Evolutionary conservation across 495 filamentous ascomycete genomes (phyloP), one percentile per base, ranked within the genome.

Genomic region (Aspergillus affinis): DNA sequence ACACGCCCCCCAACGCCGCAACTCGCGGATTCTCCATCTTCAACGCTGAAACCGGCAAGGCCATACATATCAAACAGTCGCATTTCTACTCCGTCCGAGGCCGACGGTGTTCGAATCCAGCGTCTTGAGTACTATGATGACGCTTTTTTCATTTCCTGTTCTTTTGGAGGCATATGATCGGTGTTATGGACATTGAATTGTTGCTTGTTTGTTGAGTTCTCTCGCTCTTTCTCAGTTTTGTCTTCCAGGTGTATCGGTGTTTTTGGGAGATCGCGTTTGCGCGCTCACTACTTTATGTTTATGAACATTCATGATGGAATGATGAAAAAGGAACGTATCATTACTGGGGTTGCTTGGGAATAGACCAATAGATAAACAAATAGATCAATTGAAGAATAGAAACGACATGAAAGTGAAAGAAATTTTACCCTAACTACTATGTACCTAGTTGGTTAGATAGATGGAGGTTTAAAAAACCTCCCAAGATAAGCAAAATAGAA

Each of bases 1-100:
- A 96, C 68, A 95, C 92, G 1, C 93, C 93, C 48, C 92, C 93
- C 6, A 93, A 95, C 65, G 91, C 92, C 4, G 88, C 89, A 15
- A 84, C 76, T 45, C 77, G 85, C 58, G 91, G 91, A 2, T 92
- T 88, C 67, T 78, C 86, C 59, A 82, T 90, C 65, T 96, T 88
- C 72, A 82, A 90, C 66, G 78, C 81, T 44, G 73, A 79, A 54
- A 94, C 90, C 2, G 90, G 92, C 10, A 85, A 88, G 72, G 83
- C 85, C 56, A 86, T 72, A 58, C 89, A 91, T 66, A 80, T 91
- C 46, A 78, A 82, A 57, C 86, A 86, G 70, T 86, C 82, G 67
- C 81, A 85, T 55, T 86, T 81, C 55, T 86, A 78, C 61, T 87
- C 85, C 9, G 55, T 71, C 29, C 60, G 70, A 19, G 76, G 76